phyloP scores from a whole-genome alignment of 78 protist genomes.

The Tieghemostelium lacteum region DNA sequence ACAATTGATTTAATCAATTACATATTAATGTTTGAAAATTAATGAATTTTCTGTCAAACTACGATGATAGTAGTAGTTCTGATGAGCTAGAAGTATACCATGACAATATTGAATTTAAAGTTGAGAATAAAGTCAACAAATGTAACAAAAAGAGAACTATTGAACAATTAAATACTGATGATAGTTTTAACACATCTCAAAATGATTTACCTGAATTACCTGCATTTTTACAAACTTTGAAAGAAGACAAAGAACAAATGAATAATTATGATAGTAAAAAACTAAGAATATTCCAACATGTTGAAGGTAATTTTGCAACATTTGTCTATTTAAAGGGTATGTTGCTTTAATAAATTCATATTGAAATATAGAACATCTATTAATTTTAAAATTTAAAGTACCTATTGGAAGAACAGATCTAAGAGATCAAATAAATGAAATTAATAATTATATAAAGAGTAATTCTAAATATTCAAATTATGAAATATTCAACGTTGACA shows the following conservation, averaged over 20 bases:
- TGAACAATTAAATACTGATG: no score
- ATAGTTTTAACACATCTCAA: neutral
- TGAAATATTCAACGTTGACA: neutral
- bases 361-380: neutral
- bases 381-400: neutral
- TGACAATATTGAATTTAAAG: no score
- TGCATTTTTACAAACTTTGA: neutral
- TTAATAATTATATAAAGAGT: neutral
- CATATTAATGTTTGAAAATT: no score
- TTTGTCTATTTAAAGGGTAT: constrained; percentile 33
- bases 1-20: no score
- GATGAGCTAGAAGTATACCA: no score
- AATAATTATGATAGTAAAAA: neutral
- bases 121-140: neutral
- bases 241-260: neutral
- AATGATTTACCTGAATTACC: neutral
- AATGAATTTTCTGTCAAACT: no score
- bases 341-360: neutral
- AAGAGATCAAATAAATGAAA: neutral
- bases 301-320: constrained; percentile 66
- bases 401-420: constrained; percentile 53
- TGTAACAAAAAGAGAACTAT: neutral
- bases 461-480: neutral
- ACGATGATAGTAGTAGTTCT: no score
- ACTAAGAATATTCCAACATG: constrained; percentile 50